Conservation (phyloP, 2,329 filamentous ascomycete species). For the Didymosphaeria variabile region DNA sequence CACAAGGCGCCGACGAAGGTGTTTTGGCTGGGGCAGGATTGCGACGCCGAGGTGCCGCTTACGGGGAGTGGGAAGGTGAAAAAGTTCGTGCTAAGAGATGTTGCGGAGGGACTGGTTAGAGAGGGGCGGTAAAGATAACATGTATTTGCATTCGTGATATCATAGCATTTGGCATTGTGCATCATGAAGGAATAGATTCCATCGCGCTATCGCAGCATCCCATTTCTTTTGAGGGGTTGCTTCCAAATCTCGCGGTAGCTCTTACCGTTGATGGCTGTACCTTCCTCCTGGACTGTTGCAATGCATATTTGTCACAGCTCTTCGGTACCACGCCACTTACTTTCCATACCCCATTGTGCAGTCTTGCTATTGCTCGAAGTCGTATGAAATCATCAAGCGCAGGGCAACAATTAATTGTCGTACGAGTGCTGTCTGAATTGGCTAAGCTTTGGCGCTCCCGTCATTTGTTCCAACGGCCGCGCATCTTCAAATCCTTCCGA, state of each 20-base stretch:
- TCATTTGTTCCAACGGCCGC: neutral
- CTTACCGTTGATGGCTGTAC: too few relatives aligned
- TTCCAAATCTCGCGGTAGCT: too few relatives aligned
- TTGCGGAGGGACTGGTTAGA: conserved; percentile 36
- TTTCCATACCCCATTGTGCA: too few relatives aligned
- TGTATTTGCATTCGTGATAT: neutral
- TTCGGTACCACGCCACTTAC: too few relatives aligned
- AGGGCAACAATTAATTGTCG: neutral
- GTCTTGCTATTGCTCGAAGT: too few relatives aligned
- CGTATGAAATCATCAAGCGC: too few relatives aligned
- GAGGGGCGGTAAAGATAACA: neutral
- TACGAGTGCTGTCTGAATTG: neutral
- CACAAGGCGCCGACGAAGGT: conserved; percentile 71
- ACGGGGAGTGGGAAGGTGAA: conserved; percentile 58
- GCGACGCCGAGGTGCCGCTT: conserved; percentile 48
- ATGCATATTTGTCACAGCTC: too few relatives aligned
- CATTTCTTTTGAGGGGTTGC: too few relatives aligned
- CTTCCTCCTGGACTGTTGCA: too few relatives aligned
- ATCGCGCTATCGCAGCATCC: too few relatives aligned
- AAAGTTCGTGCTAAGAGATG: conserved; percentile 50
- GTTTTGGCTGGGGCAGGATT: conserved; percentile 74
- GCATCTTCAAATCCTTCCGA: neutral
- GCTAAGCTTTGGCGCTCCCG: neutral
- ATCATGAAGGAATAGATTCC: too few relatives aligned
- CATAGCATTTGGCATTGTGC: neutral